Percentiles rank a stretch among this genome's conserved stretches.
These are phyloP conservation scores for Flueggea neowawraea DNA, from an alignment of 441 rosid genomes.

Conservation along the genomic window DNA sequence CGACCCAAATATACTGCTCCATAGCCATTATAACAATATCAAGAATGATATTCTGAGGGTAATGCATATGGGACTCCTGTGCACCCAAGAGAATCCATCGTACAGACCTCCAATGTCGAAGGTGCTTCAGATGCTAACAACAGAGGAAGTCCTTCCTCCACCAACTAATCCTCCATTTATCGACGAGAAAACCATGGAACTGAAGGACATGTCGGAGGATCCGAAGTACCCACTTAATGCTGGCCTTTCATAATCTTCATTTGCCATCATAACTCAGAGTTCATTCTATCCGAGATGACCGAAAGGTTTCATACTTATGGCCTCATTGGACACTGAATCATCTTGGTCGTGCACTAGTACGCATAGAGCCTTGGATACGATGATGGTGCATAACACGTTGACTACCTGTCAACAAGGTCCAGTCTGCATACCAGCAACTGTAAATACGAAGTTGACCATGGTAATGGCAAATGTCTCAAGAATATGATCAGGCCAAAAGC, in stretches of 20 bases:
- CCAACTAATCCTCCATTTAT: constrained; percentile 85
- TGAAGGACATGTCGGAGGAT: constrained; percentile 49
- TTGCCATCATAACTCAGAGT: constrained; percentile 59
- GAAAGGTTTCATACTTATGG: neutral
- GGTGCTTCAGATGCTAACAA: constrained; percentile 65
- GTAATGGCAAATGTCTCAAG: no score
- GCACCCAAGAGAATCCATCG: constrained; percentile 72
- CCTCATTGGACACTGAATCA: neutral
- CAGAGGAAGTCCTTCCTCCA: constrained; percentile 61
- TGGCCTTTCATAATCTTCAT: constrained; percentile 53
- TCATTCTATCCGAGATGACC: constrained; percentile 76
- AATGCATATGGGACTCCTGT: constrained; percentile 77
- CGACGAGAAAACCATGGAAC: constrained; percentile 84
- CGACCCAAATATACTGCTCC: constrained; percentile 62
- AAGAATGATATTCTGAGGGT: constrained; percentile 55
- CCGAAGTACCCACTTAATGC: constrained; percentile 33
- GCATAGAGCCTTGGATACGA: no score
- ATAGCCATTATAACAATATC: constrained; percentile 35
- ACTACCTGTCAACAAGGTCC: no score
- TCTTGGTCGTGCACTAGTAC: no score
- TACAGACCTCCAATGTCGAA: constrained; percentile 79
- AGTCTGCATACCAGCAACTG: no score
- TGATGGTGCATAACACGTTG: no score
- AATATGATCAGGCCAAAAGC: no score
- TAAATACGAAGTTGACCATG: no score